phyloP scores from a whole-genome alignment of 768 basidiomycete genomes.

The Macrolepiota fuliginosa region DNA sequence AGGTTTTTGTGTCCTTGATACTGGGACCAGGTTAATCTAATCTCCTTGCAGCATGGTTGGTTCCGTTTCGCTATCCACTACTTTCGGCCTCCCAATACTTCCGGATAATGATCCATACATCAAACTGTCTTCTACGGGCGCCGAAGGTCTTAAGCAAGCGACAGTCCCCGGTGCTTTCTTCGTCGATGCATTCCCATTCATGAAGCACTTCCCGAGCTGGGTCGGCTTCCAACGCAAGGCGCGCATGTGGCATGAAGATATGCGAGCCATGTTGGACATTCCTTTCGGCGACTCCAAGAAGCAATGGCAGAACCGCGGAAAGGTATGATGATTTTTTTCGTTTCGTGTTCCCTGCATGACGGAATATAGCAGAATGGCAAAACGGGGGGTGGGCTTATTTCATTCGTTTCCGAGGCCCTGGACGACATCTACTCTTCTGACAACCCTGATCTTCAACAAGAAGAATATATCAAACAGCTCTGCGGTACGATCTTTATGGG shows the following conservation, averaged over 20 bases:
- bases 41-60: constrained; percentile 14
- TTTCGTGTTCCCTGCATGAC: neutral
- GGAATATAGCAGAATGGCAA: neutral
- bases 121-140: constrained; percentile 48
- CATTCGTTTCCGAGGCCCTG: constrained; percentile 13
- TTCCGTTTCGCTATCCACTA: constrained; percentile 13
- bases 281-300: constrained; percentile 45
- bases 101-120: constrained; percentile 45
- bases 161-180: constrained; percentile 48
- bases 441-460: constrained; percentile 3
- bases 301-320: constrained; percentile 21
- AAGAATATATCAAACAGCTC: constrained; percentile 20
- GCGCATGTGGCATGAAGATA: constrained; percentile 34
- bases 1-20: neutral
- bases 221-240: constrained; percentile 49
- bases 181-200: constrained; percentile 39
- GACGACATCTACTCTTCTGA: constrained; percentile 13
- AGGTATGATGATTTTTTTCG: constrained; percentile 13
- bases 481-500: constrained; percentile 20
- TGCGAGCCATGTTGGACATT: constrained; percentile 35
- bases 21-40: constrained; percentile 8
- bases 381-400: neutral
- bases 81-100: constrained; percentile 9
- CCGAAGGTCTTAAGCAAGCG: constrained; percentile 48
- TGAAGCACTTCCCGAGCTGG: constrained; percentile 53